Percentiles rank a stretch among this genome's conserved stretches.
phyloP scores from a whole-genome alignment of 495 filamentous ascomycete genomes.

The Talaromyces adpressus region DNA sequence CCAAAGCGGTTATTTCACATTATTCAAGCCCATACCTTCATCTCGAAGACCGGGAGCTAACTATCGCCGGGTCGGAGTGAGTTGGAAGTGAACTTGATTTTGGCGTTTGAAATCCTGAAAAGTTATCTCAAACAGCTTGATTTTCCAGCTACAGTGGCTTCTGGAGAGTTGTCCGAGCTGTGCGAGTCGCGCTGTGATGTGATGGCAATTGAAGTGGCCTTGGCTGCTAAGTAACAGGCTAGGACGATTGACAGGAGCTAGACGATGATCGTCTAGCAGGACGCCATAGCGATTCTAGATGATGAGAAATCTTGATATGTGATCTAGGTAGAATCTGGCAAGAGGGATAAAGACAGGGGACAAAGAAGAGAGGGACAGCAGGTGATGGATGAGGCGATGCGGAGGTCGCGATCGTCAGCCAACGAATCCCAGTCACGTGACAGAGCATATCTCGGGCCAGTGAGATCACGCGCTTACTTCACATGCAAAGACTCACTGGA shows the following conservation, averaged over 20 bases:
- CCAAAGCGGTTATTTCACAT: background rate
- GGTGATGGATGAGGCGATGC: slow-evolving; percentile 16
- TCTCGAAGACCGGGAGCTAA: slow-evolving; percentile 8
- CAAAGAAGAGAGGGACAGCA: slow-evolving; percentile 6
- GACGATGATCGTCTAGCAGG: slow-evolving; percentile 40
- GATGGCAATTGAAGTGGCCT: slow-evolving; percentile 19
- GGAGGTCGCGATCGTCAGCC: slow-evolving; percentile 21
- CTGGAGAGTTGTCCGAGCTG: background rate
- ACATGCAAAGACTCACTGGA: slow-evolving; percentile 16
- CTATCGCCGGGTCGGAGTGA: slow-evolving; percentile 3
- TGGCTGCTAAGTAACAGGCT: slow-evolving; percentile 25
- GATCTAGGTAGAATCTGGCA: background rate
- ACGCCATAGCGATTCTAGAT: slow-evolving; percentile 16
- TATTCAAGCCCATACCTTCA: slow-evolving; percentile 19
- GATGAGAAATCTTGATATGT: slow-evolving; percentile 1
- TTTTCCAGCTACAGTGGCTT: background rate
- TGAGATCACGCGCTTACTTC: slow-evolving; percentile 36
- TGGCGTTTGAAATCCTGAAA: background rate
- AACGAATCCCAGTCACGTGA: slow-evolving; percentile 30
- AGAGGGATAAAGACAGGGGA: slow-evolving; percentile 13
- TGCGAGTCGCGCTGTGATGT: slow-evolving; percentile 13
- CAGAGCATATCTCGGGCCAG: slow-evolving; percentile 24
- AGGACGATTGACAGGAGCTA: slow-evolving; percentile 18
- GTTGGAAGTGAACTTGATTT: background rate
- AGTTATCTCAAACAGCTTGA: background rate